A percentile compares a stretch with the other conserved stretches of the same genome.
phyloP scores from a whole-genome alignment of 1,139 yeast genomes.

The Kurtzmaniella quercitrusa region DNA sequence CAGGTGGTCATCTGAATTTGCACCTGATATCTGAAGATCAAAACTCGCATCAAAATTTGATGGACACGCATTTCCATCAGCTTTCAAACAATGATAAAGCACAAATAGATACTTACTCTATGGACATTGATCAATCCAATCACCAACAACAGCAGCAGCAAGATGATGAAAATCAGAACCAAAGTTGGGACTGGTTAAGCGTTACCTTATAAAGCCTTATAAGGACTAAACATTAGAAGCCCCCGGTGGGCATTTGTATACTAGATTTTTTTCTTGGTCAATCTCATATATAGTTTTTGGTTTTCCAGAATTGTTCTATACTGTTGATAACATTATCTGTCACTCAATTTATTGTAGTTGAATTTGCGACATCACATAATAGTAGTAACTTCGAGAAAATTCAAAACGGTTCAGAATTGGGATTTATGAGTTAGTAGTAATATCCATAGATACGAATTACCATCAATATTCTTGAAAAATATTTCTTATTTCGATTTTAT shows the following conservation, averaged over 20 bases:
- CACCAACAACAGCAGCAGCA: neutral
- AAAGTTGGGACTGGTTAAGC: slow-evolving; percentile 38
- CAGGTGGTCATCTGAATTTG: neutral
- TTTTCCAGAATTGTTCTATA: neutral
- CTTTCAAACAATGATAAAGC: neutral
- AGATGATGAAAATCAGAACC: slow-evolving; percentile 13
- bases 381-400: no score
- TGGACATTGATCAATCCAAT: neutral
- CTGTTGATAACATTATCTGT: no score
- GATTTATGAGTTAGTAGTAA: no score
- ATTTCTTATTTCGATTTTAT: no score
- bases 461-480: no score
- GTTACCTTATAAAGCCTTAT: slow-evolving; percentile 30
- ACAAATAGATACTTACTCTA: neutral
- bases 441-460: no score
- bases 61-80: neutral
- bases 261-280: neutral
- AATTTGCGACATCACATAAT: no score
- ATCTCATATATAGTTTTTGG: neutral
- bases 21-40: neutral
- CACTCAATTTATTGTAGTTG: no score
- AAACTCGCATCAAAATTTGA: neutral
- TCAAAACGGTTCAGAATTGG: no score
- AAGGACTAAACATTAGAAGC: slow-evolving; percentile 8
- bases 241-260: slow-evolving; percentile 1